Evolutionary conservation across 1,139 yeast genomes (phyloP), one percentile per base, ranked within the genome.

Genomic region (Martiniozyma asiatica): DNA sequence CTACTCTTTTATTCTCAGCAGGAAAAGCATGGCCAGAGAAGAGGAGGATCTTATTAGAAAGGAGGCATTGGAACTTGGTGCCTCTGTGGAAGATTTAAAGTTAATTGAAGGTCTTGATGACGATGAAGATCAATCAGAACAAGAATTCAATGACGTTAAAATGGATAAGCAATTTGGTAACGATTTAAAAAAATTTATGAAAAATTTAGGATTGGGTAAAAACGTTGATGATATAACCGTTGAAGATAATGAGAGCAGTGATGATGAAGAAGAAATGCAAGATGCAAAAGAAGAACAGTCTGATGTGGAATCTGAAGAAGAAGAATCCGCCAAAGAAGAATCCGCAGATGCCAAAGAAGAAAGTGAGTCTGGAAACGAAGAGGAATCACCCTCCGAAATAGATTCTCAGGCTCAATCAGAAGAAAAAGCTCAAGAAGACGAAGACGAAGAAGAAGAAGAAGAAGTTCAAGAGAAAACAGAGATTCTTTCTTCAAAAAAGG

Each of bases 61-160:
- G 40, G 89, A 77, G 57, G 92, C 89, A 2, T 51, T 77, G 17
- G 72, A 72, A 12, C 54, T 77, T 14, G 87, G 87, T 15, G 89
- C 85, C 8, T 60, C 75, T 13, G 78, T 72, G 39, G 82, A 65
- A 18, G 87, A 77, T 47, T 50, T 77, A 28, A 63, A 60, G 20
- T 53, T 77, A 35, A 43, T 78, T 15, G 58, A 59, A 12, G 73
- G 63, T 11, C 45, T 80, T 54, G 64, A 71, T 30, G 73, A 65
- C n/a, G 79, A 70, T 24, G 70, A 65, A 16, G 76, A 70, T 22
- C 68, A 59, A 14, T 72, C 79, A 47, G 84, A 74, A 45, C 71
- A 68, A 40, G 84, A 75, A 42, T 73, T 74, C 39, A 63, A 49
- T 14, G 59, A 41, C 17, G 61, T 50, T 10, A 58, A 48, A 24